These are phyloP conservation scores for Potentilla sterilis DNA, from an alignment of 306 rosid genomes.

Conservation along the genomic window DNA sequence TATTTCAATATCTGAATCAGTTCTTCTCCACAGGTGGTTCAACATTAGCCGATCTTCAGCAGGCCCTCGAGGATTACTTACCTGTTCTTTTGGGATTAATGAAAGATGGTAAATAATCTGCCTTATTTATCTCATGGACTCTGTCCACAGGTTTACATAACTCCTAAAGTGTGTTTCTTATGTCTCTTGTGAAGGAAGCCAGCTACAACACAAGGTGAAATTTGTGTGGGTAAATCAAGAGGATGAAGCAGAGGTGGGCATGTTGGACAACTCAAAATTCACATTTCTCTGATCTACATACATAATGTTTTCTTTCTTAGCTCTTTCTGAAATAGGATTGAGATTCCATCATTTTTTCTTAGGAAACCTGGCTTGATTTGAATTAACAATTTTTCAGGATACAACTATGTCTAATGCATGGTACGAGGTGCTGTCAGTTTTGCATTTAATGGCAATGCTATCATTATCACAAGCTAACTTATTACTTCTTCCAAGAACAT, in stretches of 20 bases:
- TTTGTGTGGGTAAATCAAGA: constrained; percentile 95
- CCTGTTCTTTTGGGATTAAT: constrained; percentile 90
- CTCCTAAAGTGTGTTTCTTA: constrained; percentile 23
- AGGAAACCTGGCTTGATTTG: constrained; percentile 28
- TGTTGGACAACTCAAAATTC: constrained; percentile 11
- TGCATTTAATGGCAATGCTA: constrained; percentile 91
- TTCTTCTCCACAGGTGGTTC: constrained; percentile 73
- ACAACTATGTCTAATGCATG: constrained; percentile 81
- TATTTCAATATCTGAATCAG: constrained; percentile 37
- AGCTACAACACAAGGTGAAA: constrained; percentile 81
- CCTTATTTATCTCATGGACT: constrained; percentile 19
- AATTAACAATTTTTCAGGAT: constrained; percentile 60
- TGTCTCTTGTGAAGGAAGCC: constrained; percentile 68
- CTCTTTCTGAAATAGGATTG: not conserved
- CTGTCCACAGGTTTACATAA: constrained; percentile 24
- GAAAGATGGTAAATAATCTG: constrained; percentile 69
- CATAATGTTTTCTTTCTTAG: not conserved
- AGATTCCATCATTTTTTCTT: constrained; percentile 21
- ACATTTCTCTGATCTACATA: not conserved
- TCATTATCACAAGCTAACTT: constrained; percentile 82
- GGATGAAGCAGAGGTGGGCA: constrained; percentile 80
- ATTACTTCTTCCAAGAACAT: constrained; percentile 93
- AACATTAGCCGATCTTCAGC: constrained; percentile 82
- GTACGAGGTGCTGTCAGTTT: constrained; percentile 95
- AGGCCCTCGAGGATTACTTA: constrained; percentile 87